Base-by-base conservation (phyloP, 2,329 filamentous ascomycete species). In the Colletotrichum sidae region DNA sequence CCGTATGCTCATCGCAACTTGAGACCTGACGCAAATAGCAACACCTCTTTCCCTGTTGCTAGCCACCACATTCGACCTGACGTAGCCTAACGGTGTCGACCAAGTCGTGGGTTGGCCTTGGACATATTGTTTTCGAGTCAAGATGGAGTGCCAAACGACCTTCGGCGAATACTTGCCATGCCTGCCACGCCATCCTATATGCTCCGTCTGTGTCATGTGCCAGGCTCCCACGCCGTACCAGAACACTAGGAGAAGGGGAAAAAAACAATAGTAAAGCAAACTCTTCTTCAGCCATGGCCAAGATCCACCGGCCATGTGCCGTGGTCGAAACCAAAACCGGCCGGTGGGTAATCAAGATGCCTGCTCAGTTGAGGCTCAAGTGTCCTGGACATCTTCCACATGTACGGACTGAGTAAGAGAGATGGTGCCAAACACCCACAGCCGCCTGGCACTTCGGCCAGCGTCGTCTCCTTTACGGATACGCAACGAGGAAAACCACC, bases 21-120 rank as follows among this genome's bases (percentile, higher is more conserved):
- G 53, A 67, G 47, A 67, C 59, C 49, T 58, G 47, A 64, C 47
- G 63, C 49, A 67, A 67, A 65, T 62, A 65, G 62, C 56, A 65
- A 65, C 62, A 34, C 37, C 52, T 46, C 61, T 58, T 52, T 65
- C 62, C 57, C 52, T 65, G 56, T 39, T 55, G 57, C 33, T 34
- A 61, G 56, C 57, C 61, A 50, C 4, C 25, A 25, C 25, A 25
- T 4, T 25, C 25, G 4, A 25, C 34, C 57, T 51, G 61, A 55
- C 61, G 56, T 56, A 51, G 57, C 57, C 13, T 52, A 57, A 46
- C 62, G 62, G 62, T 62, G 58, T 52, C 62, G 51, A 55, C 38
- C 39, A 8, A 51, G 50, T 61, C 61, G 61, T 55, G 57, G 45
- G 51, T 44, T 52, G 15, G 50, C 38, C 39, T 49, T 35, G 41